Evolutionary conservation across 495 filamentous ascomycete species (phyloP).

Genomic region (Articulospora tetracladia): DNA sequence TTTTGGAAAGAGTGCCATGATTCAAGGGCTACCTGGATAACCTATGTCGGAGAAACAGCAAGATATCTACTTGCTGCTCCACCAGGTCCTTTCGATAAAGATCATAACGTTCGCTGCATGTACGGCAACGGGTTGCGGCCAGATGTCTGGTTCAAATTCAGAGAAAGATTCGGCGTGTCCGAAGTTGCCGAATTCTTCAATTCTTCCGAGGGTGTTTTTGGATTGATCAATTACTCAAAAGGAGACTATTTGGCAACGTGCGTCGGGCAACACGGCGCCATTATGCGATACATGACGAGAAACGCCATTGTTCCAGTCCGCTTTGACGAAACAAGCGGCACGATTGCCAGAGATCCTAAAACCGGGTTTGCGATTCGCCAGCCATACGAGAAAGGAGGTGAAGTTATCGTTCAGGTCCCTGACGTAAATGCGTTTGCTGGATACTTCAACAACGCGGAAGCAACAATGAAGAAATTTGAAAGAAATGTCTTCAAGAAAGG

Average conservation of each 20-base stretch:
- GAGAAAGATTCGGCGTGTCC: constrained; percentile 56
- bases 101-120: constrained; percentile 63
- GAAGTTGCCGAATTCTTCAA: constrained; percentile 65
- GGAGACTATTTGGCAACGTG: constrained; percentile 57
- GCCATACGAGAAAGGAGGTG: constrained; percentile 65
- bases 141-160: constrained; percentile 71
- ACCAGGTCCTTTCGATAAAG: constrained; percentile 55
- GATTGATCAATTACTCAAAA: constrained; percentile 50
- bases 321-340: constrained; percentile 63
- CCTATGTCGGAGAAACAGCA: constrained; percentile 81
- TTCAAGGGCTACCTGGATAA: constrained; percentile 62
- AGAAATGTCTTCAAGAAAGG: constrained; percentile 69
- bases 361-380: constrained; percentile 63
- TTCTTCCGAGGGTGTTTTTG: constrained; percentile 60
- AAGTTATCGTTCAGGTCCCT: constrained; percentile 68
- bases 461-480: constrained; percentile 65
- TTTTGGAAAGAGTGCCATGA: constrained; percentile 78
- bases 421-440: constrained; percentile 58
- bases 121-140: constrained; percentile 77
- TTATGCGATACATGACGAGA: constrained; percentile 45
- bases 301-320: constrained; percentile 61
- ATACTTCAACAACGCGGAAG: constrained; percentile 64
- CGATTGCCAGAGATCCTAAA: constrained; percentile 57
- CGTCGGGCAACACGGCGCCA: constrained; percentile 69
- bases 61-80: constrained; percentile 71